Base-by-base conservation (phyloP, 495 filamentous ascomycete genomes). In the Clavariopsis aquatica region DNA sequence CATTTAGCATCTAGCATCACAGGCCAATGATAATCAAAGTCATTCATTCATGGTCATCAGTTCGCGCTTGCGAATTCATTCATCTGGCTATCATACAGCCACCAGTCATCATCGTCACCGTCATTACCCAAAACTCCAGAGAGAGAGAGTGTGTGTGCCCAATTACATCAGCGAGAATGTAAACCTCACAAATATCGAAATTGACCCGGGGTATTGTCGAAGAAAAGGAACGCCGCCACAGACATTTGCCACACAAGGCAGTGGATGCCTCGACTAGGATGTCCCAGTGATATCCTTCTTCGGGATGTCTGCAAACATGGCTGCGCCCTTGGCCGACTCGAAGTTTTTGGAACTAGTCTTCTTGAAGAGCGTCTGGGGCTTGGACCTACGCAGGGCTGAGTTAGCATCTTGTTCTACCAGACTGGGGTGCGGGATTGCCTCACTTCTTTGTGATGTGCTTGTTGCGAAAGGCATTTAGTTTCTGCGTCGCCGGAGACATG, bases 401-500 rank as follows among this genome's bases (percentile, higher is more conserved):
- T 51, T n/a, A n/a, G n/a, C n/a, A n/a, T n/a, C n/a, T 17, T 43
- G 38, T 17, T 43, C 8, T 34, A 34, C 15, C n/a, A 28, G 23
- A 4, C 9, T 23, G 2, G 19, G 4, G 22, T 5, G 22, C 12
- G 20, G 22, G 9, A 27, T 20, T 19, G 31, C 1, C 69, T 53
- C 66, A 76, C 75, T 72, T 71, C 57, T 88, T 89, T 68, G 77
- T 75, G 69, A 89, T 88, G 38, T 88, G 87, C 81, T 93, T 93
- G 73, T 84, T 88, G 79, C 92, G 91, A 73, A 93, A 85, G 49
- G 89, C 87, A 55, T 80, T 88, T 70, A 97, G 77, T 78, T 97
- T 97, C 77, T 89, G 87, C n/a, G 90, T 92, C 76, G 91, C 93
- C 17, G 93, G 93, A 64, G 88, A 92, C 88, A 95, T 88, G 77